Percentiles rank a stretch among this genome's conserved stretches.
Conservation (phyloP, 306 rosid genomes). For the Lotus japonicus region DNA sequence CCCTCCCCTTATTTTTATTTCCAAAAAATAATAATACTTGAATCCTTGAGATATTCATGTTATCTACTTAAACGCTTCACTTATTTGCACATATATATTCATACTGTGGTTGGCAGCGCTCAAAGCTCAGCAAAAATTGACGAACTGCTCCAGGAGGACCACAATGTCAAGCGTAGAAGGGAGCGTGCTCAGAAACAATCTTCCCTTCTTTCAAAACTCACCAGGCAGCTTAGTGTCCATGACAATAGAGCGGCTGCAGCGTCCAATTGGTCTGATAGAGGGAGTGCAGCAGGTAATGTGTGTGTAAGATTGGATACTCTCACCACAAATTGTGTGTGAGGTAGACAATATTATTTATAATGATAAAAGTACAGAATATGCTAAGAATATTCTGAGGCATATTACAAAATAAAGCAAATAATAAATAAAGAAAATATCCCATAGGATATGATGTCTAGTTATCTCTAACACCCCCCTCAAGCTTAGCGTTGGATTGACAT, state of each 20-base stretch:
- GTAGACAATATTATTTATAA: no score
- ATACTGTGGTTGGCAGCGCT: conserved; percentile 30
- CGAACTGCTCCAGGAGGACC: conserved; percentile 48
- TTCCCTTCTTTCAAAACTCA: conserved; percentile 47
- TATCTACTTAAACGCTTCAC: neutral
- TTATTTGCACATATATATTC: neutral
- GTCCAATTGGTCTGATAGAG: conserved; percentile 43
- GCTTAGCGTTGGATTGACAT: no score
- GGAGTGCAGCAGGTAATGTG: conserved; percentile 33
- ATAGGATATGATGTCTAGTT: no score
- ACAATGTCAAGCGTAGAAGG: conserved; percentile 39
- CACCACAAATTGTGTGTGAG: no score
- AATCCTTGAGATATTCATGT: conserved; percentile 16
- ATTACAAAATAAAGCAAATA: no score
- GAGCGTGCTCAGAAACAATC: conserved; percentile 50
- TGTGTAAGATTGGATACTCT: no score
- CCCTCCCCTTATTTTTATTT: neutral
- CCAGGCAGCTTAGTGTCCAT: conserved; percentile 46
- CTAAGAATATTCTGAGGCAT: no score
- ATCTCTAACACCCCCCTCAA: no score
- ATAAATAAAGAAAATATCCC: no score
- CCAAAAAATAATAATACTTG: neutral
- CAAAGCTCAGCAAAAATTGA: conserved; percentile 49
- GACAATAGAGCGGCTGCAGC: conserved; percentile 46
- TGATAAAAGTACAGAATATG: no score